Conservation (phyloP, 2,329 filamentous ascomycete genomes). For the Aurifilum marmelostoma region DNA sequence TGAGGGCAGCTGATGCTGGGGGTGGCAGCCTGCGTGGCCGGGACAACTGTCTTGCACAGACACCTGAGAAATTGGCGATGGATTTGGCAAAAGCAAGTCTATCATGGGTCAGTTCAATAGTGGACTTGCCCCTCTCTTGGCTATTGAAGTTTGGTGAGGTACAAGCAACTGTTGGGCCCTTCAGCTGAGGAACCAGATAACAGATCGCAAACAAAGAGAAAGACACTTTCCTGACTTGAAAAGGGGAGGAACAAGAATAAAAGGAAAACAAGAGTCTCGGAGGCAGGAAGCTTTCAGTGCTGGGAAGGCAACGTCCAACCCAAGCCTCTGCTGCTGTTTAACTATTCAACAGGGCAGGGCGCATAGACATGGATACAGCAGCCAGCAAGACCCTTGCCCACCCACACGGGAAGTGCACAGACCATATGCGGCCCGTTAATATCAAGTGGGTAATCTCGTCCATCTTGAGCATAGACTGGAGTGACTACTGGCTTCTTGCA, state of each 20-base stretch:
- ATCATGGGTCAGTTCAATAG: not conserved
- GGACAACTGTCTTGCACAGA: not conserved
- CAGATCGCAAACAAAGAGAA: no score
- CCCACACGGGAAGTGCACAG: not conserved
- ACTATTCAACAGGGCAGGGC: no score
- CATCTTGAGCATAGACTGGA: no score
- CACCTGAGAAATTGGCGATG: not conserved
- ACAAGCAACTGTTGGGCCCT: no score
- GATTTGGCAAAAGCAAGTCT: not conserved
- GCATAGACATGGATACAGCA: not conserved
- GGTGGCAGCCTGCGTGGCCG: not conserved
- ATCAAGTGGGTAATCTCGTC: not conserved
- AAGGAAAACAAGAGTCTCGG: not conserved
- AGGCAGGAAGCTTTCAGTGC: not conserved
- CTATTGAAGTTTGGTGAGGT: no score
- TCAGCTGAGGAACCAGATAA: no score
- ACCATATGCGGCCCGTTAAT: conserved; percentile 1
- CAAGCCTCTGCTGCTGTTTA: no score
- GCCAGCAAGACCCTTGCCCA: not conserved
- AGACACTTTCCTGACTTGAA: no score
- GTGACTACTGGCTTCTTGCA: not conserved
- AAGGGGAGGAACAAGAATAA: not conserved
- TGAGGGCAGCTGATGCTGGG: not conserved
- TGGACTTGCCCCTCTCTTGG: no score
- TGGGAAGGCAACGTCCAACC: not conserved